Evolutionary conservation across 2,329 filamentous ascomycete species (phyloP), one percentile per base, ranked within the genome.

Genomic region (Talaromyces rugulosus): DNA sequence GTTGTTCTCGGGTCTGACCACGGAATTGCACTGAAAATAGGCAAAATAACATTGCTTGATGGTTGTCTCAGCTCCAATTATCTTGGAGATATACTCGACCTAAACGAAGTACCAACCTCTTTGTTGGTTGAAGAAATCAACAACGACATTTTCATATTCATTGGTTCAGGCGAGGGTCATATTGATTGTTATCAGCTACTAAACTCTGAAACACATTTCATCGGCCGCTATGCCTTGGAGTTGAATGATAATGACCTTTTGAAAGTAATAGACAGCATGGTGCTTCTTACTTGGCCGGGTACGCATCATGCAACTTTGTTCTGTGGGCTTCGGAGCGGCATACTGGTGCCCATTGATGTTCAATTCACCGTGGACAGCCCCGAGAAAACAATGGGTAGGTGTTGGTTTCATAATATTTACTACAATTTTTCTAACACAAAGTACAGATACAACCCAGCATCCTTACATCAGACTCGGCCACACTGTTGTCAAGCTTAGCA

Each of bases 261-360:
- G 5, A 74, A 68, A 51, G 72, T 71, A 8, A 72, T 74, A 61
- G 76, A 76, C 61, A 77, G 70, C 47, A 64, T 76, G 65, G 69
- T 68, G 33, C 62, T 77, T 51, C 62, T 66, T n/a, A 62, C 68
- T 59, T 34, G 58, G 14, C 47, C 62, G 23, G 60, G 63, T 47
- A 63, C 60, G 3, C 36, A 59, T 5, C 60, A 62, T 23, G 66
- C 63, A 52, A 63, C 70, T 64, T 52, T 81, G 12, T 71, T 82
- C 12, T 82, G 79, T 65, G 80, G 80, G 11, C 71, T 82, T 54
- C 76, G 80, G 42, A 77, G 77, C 65, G 80, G 80, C 40, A 73
- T 73, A 57, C 65, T 82, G 51, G 67, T 80, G 18, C 71, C 74
- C 14, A 71, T 78, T 50, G 68, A 73, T 33, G 58, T 80, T 8